Base-by-base conservation (phyloP, 2,329 filamentous ascomycete species). In the Stachybotrys echinatus region DNA sequence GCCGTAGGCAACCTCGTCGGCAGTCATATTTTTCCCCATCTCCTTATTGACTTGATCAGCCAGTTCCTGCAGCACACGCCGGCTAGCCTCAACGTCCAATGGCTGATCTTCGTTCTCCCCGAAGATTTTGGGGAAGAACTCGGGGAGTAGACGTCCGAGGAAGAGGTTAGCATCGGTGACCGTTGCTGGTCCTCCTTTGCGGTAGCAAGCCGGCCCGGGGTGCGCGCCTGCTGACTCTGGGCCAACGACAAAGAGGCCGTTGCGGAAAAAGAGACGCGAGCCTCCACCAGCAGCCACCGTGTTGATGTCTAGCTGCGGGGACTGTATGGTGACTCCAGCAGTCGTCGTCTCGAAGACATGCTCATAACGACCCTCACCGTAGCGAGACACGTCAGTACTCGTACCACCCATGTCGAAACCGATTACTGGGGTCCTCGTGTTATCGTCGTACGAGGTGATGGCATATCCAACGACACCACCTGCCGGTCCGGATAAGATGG, bases 371-470 rank as follows among this genome's bases (percentile, higher is more conserved):
- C 92, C 92, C 48, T 87, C 83, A 6, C 88, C 89, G 59, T 92
- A 96, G 45, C 92, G 78, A 31, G 89, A 95, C 10, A 96, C 89
- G 65, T 96, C 92, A 1, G 92, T 96, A 50, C 86, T 92, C 0
- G 92, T 96, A 12, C 92, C 92, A 37, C 90, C 90, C 92, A 96
- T 96, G 58, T 96, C 92, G 61, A 96, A 96, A 0, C 92, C 92
- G 60, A 96, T 96, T 4, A 96, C 88, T 0, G 91, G 90, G 1
- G 82, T 89, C 62, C 84, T 88, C 4, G 89, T 94, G 47, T 87
- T 75, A 0, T 86, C 79, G 56, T 96, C 92, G 65, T 94, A 96
- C 1, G 88, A 94, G 0, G 92, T 96, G 19, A 92, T 83, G 18
- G 92, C 91, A 65, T 96, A 96, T 4, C 92, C 92, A 0, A 96